These are phyloP conservation scores for Tolypocladium sp. DNA, from an alignment of 2,329 filamentous ascomycete species.

Conservation along the genomic window DNA sequence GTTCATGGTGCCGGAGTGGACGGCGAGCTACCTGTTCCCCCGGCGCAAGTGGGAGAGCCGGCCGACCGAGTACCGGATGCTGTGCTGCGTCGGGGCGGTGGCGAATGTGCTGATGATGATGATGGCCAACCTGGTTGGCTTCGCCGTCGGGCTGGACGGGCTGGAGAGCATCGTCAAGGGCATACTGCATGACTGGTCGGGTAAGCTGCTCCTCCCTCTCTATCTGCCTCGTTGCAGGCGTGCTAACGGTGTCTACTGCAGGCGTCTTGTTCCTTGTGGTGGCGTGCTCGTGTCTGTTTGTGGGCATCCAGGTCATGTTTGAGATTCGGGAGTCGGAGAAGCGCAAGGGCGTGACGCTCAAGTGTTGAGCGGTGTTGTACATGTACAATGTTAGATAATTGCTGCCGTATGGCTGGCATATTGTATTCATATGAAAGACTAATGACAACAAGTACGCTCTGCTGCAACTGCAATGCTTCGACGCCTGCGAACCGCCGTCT, in stretches of 20 bases:
- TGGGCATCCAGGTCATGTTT: slow-evolving; percentile 91
- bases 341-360: slow-evolving; percentile 71
- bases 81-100: slow-evolving; percentile 75
- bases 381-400: background rate
- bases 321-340: slow-evolving; percentile 81
- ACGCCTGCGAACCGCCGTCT: background rate
- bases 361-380: slow-evolving; percentile 48
- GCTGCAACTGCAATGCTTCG: background rate
- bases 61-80: slow-evolving; percentile 65
- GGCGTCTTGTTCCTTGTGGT: slow-evolving; percentile 65
- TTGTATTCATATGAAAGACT: background rate
- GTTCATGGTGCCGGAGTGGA: slow-evolving; percentile 84
- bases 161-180: slow-evolving; percentile 65
- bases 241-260: slow-evolving; percentile 18
- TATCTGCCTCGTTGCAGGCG: background rate
- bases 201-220: slow-evolving; percentile 25
- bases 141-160: slow-evolving; percentile 86
- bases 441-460: too few species aligned
- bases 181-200: slow-evolving; percentile 66
- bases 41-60: slow-evolving; percentile 57
- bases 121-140: slow-evolving; percentile 86
- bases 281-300: slow-evolving; percentile 69
- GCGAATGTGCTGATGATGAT: slow-evolving; percentile 92
- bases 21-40: slow-evolving; percentile 65
- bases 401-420: background rate